Evolutionary conservation across 164 flowering plant species (phyloP).

Genomic region (Tetracentron sinense): DNA sequence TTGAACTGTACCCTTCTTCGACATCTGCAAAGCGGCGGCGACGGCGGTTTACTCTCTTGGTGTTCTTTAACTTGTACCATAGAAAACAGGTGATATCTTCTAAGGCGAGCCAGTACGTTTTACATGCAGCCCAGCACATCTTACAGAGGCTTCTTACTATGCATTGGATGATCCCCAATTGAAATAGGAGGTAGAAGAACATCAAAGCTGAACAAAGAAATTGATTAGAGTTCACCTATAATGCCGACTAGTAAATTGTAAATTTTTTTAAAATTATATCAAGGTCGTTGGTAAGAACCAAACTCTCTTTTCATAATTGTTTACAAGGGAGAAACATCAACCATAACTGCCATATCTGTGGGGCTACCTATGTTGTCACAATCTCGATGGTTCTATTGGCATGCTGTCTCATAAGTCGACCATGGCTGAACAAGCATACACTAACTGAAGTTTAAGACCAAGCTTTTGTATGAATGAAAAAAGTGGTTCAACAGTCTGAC

Average conservation of each 20-base stretch:
- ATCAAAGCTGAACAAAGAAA: slow-evolving; percentile 37
- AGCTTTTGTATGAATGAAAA: too few relatives aligned
- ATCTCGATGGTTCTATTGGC: too few relatives aligned
- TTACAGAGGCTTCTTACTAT: slow-evolving; percentile 56
- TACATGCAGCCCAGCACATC: slow-evolving; percentile 62
- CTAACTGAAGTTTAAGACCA: too few relatives aligned
- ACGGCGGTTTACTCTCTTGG: slow-evolving; percentile 50
- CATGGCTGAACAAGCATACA: too few relatives aligned
- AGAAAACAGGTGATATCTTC: slow-evolving; percentile 43
- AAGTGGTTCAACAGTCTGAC: too few relatives aligned
- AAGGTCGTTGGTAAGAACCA: too few relatives aligned
- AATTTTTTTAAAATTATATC: too few relatives aligned
- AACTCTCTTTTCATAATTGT: too few relatives aligned
- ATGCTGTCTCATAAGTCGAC: too few relatives aligned
- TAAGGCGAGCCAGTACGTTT: slow-evolving; percentile 45
- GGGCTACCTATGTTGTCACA: too few relatives aligned
- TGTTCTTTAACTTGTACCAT: slow-evolving; percentile 54
- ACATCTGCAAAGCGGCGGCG: slow-evolving; percentile 34
- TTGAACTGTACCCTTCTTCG: slow-evolving; percentile 41
- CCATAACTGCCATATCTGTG: too few relatives aligned
- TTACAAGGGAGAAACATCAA: too few relatives aligned
- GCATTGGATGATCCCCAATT: slow-evolving; percentile 69
- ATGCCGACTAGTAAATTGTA: neutral
- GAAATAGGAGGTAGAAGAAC: slow-evolving; percentile 51
- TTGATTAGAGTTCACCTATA: neutral